Evolutionary conservation across 345 rosid species (phyloP).

Genomic region (Eucalyptus caleyi): DNA sequence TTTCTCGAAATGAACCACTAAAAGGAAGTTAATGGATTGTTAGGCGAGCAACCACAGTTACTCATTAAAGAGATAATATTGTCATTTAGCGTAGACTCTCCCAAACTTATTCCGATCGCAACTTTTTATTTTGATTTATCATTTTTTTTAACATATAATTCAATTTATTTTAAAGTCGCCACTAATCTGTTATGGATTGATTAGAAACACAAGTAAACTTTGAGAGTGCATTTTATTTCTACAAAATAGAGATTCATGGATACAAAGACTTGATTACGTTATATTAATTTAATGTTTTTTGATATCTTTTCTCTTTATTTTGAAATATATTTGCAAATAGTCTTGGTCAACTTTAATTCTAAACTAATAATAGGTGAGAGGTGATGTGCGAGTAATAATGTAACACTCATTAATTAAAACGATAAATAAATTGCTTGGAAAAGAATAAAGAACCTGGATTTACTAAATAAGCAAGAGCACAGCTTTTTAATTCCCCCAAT

Average conservation of each 20-base stretch:
- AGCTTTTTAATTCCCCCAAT: background rate
- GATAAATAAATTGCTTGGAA: background rate
- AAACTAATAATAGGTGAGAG: background rate
- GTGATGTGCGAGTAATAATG: background rate
- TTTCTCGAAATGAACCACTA: background rate
- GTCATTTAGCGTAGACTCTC: background rate
- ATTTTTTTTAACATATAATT: background rate
- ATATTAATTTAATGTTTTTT: fast-evolving
- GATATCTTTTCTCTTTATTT: background rate
- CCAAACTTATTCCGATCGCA: background rate
- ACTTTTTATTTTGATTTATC: background rate
- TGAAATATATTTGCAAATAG: background rate
- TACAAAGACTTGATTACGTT: background rate
- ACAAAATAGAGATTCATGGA: fast-evolving
- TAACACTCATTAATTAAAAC: background rate
- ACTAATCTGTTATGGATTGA: fast-evolving
- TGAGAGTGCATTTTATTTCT: background rate
- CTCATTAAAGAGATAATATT: background rate
- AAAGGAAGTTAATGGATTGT: background rate
- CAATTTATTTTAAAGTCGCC: background rate
- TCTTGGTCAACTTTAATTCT: background rate
- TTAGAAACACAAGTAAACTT: background rate
- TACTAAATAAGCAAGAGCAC: background rate
- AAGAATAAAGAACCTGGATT: background rate
- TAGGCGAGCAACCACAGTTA: fast-evolving